Base-by-base conservation (phyloP, 2,329 filamentous ascomycete species). In the Talaromyces islandicus region DNA sequence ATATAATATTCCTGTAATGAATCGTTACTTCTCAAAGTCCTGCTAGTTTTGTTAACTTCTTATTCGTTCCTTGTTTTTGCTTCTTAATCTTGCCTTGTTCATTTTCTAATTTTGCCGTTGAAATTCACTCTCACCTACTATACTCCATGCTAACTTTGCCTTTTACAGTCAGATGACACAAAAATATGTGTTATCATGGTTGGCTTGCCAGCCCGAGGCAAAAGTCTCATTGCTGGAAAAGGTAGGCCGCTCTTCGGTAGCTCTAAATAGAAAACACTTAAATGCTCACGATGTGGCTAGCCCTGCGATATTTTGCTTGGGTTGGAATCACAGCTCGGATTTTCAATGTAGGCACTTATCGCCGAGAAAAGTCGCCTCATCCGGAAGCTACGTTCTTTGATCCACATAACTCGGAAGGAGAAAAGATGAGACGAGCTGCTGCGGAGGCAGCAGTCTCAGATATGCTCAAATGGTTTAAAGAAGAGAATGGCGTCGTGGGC, bases 121-220 rank as follows among this genome's bases (percentile, higher is more conserved):
- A 43, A 25, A 14, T 55, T 48, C 43, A 35, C n/a, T 25, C 51
- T 17, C 5, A 5, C n/a, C 4, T 21, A 6, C 3, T 11, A 27
- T 21, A 9, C n/a, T 38, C 27, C 14, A 38, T 11, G 32, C 54
- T 35, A 35, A 56, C 51, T 54, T 21, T 4, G 38, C 10, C 5
- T 38, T 21, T 12, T 92, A 65, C 89, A 96, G 90, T 90, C 90
- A 69, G 93, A 97, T 81, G 92, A 97, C 77, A 93, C 91, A 63
- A 91, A 90, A 75, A 95, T 99, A 80, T 97, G 93, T 76, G 92
- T 99, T 65, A 92, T 99, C 69, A 97, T 99, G 94, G 94, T 99
- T 62, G 94, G 94, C 66, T 83, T 99, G 73, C 94, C 94, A 59
- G 94, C 94, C 63, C 84, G 94, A 68, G 94, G 94, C 71, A 99